Evolutionary conservation across 176 grass and related monocot species (phyloP), one percentile per base, ranked within the genome.

Genomic region (Panicum miliaceum): DNA sequence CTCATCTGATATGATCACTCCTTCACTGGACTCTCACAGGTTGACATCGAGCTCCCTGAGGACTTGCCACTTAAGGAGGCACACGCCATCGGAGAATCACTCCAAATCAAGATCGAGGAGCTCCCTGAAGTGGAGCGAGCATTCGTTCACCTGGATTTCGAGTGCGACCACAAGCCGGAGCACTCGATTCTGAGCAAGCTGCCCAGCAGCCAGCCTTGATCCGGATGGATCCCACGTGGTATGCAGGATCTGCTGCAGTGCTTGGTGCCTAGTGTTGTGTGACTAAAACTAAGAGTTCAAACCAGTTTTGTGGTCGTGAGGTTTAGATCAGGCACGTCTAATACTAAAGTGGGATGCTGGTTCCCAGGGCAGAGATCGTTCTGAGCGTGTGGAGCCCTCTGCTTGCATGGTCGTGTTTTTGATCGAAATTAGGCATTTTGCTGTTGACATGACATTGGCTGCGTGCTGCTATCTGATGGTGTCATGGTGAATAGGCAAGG

Each of bases 31-130:
- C 64, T 85, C 64, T 76, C 54, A 32, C 78, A 97, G 95, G 95
- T 97, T 63, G 95, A 97, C 79, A 97, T 97, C 53, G 95, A 97
- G 67, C 95, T 97, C 68, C 95, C 95, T 0, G 95, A 97, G 82
- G 92, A 97, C 67, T 91, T 97, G 84, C 92, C 95, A 35, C 89
- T 94, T 23, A 97, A 94, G 77, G 95, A 97, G 48, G 92, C 92
- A 0, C 95, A 97, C 71, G 85, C 90, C 32, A 94, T 94, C 15
- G 95, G 95, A 51, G 95, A 97, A 86, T 93, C 95, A 4, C 84
- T 97, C 34, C 95, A 97, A 56, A 94, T 97, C 68, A 97, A 93
- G 83, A 94, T 97, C 3, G 95, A 97, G 72, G 90, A 97, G 29
- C 89, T 97, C 72, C 89, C 78, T 42, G 95, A 97, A 79, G 95